Evolutionary conservation across 495 filamentous ascomycete genomes (phyloP).

Genomic region (Cudoniella acicularis): DNA sequence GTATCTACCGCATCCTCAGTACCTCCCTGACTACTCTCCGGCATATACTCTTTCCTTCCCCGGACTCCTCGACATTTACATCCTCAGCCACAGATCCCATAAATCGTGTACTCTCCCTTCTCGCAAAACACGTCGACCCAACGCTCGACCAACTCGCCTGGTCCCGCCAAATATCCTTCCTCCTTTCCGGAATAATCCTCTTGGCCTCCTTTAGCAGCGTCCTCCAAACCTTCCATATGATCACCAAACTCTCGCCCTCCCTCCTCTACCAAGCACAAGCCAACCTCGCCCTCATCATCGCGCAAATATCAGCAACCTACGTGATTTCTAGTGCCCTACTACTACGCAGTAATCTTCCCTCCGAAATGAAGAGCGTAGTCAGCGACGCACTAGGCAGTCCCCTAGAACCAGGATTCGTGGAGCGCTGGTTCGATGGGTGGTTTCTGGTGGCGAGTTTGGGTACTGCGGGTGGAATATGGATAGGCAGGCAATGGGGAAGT

Average conservation of each 20-base stretch:
- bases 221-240: slow-evolving; percentile 70
- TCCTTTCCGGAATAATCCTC: slow-evolving; percentile 74
- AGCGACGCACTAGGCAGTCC: slow-evolving; percentile 67
- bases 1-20: slow-evolving; percentile 68
- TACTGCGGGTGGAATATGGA: slow-evolving; percentile 64
- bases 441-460: slow-evolving; percentile 60
- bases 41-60: slow-evolving; percentile 40
- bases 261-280: slow-evolving; percentile 60
- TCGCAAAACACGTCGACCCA: slow-evolving; percentile 69
- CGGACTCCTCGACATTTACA: slow-evolving; percentile 39
- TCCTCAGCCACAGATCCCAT: slow-evolving; percentile 73
- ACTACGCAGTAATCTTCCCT: slow-evolving; percentile 67
- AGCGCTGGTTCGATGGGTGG: slow-evolving; percentile 84
- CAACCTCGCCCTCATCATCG: slow-evolving; percentile 67
- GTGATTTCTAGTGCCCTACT: slow-evolving; percentile 73
- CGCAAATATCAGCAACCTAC: slow-evolving; percentile 74
- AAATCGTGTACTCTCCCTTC: slow-evolving; percentile 68
- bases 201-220: slow-evolving; percentile 71
- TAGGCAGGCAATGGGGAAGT: slow-evolving; percentile 55
- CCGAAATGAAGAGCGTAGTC: slow-evolving; percentile 65
- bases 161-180: slow-evolving; percentile 73
- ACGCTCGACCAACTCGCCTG: slow-evolving; percentile 68
- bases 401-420: slow-evolving; percentile 67
- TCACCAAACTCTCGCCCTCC: slow-evolving; percentile 64
- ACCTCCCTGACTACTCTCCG: slow-evolving; percentile 60